Base-by-base conservation (phyloP, 331 rosid genomes). In the Erythrophleum ivorense region DNA sequence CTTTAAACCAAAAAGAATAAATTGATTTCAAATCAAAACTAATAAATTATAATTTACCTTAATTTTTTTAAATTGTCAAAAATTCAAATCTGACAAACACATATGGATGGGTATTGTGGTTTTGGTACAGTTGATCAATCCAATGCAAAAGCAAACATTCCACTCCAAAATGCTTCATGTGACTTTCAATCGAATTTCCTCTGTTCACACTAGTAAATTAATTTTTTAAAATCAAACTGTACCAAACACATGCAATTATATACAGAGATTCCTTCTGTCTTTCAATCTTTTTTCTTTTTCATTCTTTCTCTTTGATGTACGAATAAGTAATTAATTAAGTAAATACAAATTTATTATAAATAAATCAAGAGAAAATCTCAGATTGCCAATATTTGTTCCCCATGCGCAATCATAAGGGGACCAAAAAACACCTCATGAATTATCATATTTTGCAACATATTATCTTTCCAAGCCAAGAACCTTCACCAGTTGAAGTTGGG, bases 361-460 rank as follows among this genome's bases (percentile, higher is more conserved):
- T 6, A 43, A 80, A 84, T n/a, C 16, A 66, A 79, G 54, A 79
- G 54, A 53, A 70, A 80, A 75, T 69, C 78, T 73, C 2, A 50
- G 46, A 24, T 41, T 76, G 88, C 80, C 88, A 24, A 24, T 24
- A 85, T 57, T 33, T 66, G 88, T 85, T 33, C 36, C 49, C 9
- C 88, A 81, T 85, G 83, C 83, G 83, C 83, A 86, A 24, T 62
- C 67, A 79, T 2, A 75, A 69, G 24, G 38, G 46, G 33, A 79
- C 84, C 7, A 57, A 72, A 21, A 10, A 62, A 0, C 83, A 57
- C 36, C 73, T 81, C 82, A 81, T 0, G 24, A 53, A 54, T 54
- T 12, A 14, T 50, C 53, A 48, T 29, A 41, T 71, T 71, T 67
- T 57, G 64, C 73, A 33, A n/a, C 73, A 68, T 9, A 9, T 53